phyloP scores from a whole-genome alignment of 805 yeast genomes.

The Jamesozyma gamospora region DNA sequence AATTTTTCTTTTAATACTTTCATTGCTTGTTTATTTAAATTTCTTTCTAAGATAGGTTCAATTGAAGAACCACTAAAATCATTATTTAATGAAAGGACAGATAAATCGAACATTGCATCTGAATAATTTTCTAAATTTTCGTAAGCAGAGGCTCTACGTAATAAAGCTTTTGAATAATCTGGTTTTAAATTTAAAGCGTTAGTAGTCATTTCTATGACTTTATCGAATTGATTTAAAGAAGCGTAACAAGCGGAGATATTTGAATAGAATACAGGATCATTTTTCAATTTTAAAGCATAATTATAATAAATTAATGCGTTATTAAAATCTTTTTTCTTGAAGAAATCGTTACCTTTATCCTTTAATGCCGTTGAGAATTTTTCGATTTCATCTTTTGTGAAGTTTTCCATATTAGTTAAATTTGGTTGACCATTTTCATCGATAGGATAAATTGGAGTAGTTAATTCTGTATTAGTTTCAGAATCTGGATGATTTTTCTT shows the following conservation, averaged over 20 bases:
- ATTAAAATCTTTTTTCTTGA: slow-evolving; percentile 57
- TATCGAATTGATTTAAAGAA: slow-evolving; percentile 66
- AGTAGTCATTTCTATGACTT: slow-evolving; percentile 81
- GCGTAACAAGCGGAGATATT: slow-evolving; percentile 95
- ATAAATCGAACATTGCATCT: slow-evolving; percentile 85
- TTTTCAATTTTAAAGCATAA: slow-evolving; percentile 62
- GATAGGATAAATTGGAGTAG: slow-evolving; percentile 54
- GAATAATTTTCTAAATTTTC: slow-evolving; percentile 69
- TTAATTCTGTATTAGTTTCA: slow-evolving; percentile 71
- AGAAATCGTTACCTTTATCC: slow-evolving; percentile 78
- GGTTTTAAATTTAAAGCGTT: slow-evolving; percentile 79
- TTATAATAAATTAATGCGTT: slow-evolving; percentile 75
- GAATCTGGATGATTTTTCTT: slow-evolving; percentile 74
- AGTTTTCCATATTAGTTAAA: slow-evolving; percentile 34
- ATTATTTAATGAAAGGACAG: slow-evolving; percentile 78
- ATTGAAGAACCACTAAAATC: slow-evolving; percentile 70
- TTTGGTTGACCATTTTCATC: slow-evolving; percentile 49
- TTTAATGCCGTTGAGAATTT: slow-evolving; percentile 67
- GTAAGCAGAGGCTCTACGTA: slow-evolving; percentile 88
- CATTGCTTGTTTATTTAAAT: slow-evolving; percentile 70
- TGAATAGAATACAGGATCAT: slow-evolving; percentile 84
- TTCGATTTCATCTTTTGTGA: slow-evolving; percentile 45
- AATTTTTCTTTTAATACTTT: slow-evolving; percentile 52
- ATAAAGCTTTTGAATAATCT: slow-evolving; percentile 80
- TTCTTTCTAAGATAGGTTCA: slow-evolving; percentile 79